These are phyloP conservation scores for Lachancea dasiensis DNA, from an alignment of 805 yeast genomes.

Conservation along the genomic window DNA sequence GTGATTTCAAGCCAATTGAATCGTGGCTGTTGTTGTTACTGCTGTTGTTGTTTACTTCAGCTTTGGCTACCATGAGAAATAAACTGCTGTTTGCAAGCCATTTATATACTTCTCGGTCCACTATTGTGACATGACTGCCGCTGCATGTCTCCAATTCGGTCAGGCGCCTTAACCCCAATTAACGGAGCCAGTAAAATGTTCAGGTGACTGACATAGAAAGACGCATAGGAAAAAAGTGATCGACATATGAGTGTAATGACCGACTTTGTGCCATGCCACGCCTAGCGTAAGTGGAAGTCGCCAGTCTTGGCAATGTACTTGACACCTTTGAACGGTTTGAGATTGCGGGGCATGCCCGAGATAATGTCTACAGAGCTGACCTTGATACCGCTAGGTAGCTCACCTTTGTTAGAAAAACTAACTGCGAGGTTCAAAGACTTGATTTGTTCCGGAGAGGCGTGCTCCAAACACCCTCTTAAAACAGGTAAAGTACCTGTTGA, in stretches of 20 bases:
- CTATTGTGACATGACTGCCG: too few species aligned
- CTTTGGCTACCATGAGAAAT: too few species aligned
- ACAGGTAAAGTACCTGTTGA: conserved; percentile 63
- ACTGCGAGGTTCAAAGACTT: conserved; percentile 29
- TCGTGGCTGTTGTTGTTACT: too few species aligned
- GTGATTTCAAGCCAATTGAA: not conserved
- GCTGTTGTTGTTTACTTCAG: too few species aligned
- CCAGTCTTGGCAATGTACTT: conserved; percentile 67
- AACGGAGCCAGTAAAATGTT: too few species aligned
- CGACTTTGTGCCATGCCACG: not conserved
- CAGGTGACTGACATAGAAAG: too few species aligned
- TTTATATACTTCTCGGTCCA: too few species aligned
- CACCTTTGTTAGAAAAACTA: conserved; percentile 56
- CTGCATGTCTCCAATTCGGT: not conserved
- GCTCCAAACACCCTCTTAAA: conserved; percentile 52
- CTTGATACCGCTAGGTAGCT: conserved; percentile 67
- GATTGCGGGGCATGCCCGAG: conserved; percentile 39
- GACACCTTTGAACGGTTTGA: conserved; percentile 86
- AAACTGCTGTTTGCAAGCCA: too few species aligned
- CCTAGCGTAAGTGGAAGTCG: conserved; percentile 18
- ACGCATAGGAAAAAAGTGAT: not conserved
- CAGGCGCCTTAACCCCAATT: too few species aligned
- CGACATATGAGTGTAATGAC: not conserved
- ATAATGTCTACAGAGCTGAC: conserved; percentile 58
- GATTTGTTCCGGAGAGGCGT: conserved; percentile 8